Evolutionary conservation across 2,329 filamentous ascomycete species (phyloP).

Genomic region (Colletotrichum chlorophyti): DNA sequence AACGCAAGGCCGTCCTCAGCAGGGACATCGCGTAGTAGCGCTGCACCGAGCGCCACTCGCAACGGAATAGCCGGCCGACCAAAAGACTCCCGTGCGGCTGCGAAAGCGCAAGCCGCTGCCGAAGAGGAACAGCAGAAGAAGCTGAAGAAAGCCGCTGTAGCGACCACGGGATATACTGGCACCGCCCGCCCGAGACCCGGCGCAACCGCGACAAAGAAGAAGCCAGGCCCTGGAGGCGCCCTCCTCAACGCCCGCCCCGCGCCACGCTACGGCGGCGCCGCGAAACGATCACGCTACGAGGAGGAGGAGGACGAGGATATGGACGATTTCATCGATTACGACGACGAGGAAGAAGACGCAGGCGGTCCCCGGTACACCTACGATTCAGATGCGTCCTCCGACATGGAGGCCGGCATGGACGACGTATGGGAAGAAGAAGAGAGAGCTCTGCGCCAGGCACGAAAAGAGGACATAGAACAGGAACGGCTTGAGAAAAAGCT

Average conservation of each 20-base stretch:
- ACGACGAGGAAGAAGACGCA: constrained; percentile 56
- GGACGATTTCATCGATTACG: constrained; percentile 68
- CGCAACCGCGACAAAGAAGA: constrained; percentile 40
- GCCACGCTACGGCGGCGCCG: constrained; percentile 33
- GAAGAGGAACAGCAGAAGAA: constrained; percentile 59
- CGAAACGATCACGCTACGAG: constrained; percentile 49
- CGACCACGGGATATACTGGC: constrained; percentile 71
- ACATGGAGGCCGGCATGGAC: constrained; percentile 79
- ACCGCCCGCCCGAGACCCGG: constrained; percentile 66
- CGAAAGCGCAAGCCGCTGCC: constrained; percentile 20
- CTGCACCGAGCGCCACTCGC: constrained; percentile 30
- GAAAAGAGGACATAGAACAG: constrained; percentile 71
- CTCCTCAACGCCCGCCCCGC: constrained; percentile 40
- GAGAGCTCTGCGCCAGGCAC: constrained; percentile 65
- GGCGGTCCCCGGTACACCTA: constrained; percentile 58
- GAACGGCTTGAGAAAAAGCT: constrained; percentile 66
- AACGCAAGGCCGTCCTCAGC: constrained; percentile 5
- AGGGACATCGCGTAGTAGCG: constrained; percentile 2
- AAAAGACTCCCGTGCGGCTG: constrained; percentile 34
- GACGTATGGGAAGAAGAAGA: constrained; percentile 78
- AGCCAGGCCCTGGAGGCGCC: constrained; percentile 46
- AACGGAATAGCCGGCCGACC: constrained; percentile 20
- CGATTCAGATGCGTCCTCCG: constrained; percentile 71
- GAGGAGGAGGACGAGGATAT: constrained; percentile 70
- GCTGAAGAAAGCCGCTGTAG: constrained; percentile 64